Conservation (phyloP, 257 asterid genomes). For the Solanum virginianum region DNA sequence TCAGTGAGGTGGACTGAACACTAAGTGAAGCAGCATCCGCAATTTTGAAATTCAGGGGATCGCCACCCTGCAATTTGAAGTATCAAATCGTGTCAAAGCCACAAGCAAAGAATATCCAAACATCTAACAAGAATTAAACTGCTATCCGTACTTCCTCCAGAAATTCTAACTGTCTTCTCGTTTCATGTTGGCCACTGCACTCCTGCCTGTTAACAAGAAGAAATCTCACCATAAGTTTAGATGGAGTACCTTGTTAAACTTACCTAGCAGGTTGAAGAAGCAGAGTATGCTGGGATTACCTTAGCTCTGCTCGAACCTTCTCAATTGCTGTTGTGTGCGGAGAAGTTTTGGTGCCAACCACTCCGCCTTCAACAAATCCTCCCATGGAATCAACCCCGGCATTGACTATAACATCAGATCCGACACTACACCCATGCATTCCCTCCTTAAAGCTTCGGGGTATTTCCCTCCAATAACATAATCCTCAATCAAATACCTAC, state of each 20-base stretch:
- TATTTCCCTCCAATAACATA: constrained; percentile 28
- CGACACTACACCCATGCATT: constrained; percentile 69
- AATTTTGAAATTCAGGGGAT: constrained; percentile 65
- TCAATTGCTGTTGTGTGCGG: constrained; percentile 51
- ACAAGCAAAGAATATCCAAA: constrained; percentile 1
- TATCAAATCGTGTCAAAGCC: constrained; percentile 9
- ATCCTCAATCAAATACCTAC: constrained; percentile 20
- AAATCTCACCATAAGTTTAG: not conserved
- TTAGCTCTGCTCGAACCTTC: constrained; percentile 70
- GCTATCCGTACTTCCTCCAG: constrained; percentile 62
- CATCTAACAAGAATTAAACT: constrained; percentile 5
- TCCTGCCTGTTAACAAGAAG: constrained; percentile 58
- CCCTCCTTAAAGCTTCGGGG: constrained; percentile 31
- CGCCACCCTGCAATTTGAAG: constrained; percentile 66
- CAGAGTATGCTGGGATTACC: constrained; percentile 34
- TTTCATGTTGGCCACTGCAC: constrained; percentile 55
- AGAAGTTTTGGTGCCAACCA: constrained; percentile 57
- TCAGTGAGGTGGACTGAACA: constrained; percentile 69
- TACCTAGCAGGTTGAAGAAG: not conserved
- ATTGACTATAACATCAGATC: constrained; percentile 61
- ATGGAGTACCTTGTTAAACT: not conserved
- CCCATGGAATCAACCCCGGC: constrained; percentile 97
- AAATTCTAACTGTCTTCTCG: constrained; percentile 69
- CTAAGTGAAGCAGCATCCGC: constrained; percentile 48
- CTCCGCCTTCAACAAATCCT: constrained; percentile 78